Base-by-base conservation (phyloP, 129 eudicot genomes). In the Lactuca sativa region DNA sequence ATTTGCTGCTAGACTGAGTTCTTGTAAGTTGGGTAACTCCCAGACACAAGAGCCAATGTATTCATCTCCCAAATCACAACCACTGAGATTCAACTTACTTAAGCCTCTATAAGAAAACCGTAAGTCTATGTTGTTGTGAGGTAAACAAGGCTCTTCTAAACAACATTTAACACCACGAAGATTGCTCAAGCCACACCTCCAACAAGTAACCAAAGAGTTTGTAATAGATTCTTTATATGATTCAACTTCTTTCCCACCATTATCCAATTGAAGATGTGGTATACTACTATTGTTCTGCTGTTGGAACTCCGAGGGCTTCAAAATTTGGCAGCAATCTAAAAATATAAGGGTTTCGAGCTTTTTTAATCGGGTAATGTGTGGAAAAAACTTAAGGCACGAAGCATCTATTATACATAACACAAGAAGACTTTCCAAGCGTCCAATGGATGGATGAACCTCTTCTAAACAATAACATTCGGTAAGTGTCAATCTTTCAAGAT, bases 1-100 rank as follows among this genome's bases (percentile, higher is more conserved):
- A 63, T 63, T 63, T 9, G 15, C 5, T 37, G 52, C 41, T 40
- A 63, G 54, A 63, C 18, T 15, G 10, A 63, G 68, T 63, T 16
- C 68, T 63, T 37, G 32, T 38, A 63, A 63, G 15, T 63, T 40
- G 30, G 30, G 30, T 25, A 25, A 25, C 30, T 25, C 30, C 30
- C 30, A 25, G 1, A 25, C 30, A 25, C 30, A 25, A 25, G 30
- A 25, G 30, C 30, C 30, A 25, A 25, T 25, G 30, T 25, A 25
- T 25, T 25, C 68, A 63, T 63, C 68, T 36, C 52, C 52, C 36
- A 63, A 63, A 3, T 38, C 15, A 9, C 53, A 62, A 9, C 2
- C 0, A 7, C 34, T 63, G 1, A 63, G 68, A 40, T 17, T 9
- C 36, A 63, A 63, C 68, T 40, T 40, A 9, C 5, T 40, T 33